These are phyloP conservation scores for Cladosporium sp. DNA, from an alignment of 2,329 filamentous ascomycete species.

Conservation along the genomic window DNA sequence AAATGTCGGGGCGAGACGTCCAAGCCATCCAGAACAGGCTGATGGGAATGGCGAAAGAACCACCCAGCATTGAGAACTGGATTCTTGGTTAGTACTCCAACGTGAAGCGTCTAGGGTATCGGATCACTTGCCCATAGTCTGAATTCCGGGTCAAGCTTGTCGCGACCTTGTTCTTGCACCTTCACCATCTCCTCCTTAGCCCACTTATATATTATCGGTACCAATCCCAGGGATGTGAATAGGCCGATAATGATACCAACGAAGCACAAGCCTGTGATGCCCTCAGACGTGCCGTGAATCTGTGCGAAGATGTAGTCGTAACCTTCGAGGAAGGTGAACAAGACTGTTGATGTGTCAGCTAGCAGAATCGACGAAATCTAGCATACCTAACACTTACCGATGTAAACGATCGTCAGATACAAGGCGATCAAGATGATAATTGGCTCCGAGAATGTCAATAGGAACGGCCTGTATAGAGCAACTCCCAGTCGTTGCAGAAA, in stretches of 20 bases:
- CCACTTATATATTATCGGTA: conserved; percentile 31
- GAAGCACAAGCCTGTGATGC: conserved; percentile 39
- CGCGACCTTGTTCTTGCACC: conserved; percentile 32
- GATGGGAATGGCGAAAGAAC: conserved; percentile 39
- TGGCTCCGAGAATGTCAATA: conserved; percentile 29
- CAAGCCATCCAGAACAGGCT: conserved; percentile 55
- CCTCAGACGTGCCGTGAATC: conserved; percentile 37
- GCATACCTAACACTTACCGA: not conserved
- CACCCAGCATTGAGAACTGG: conserved; percentile 40
- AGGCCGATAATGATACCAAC: conserved; percentile 13
- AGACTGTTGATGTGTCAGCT: conserved; percentile 27
- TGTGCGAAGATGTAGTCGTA: conserved; percentile 45
- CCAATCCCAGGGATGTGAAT: conserved; percentile 44
- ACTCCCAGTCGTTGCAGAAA: conserved; percentile 15
- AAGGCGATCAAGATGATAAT: conserved; percentile 43
- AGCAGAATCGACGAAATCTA: no score
- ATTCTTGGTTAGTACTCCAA: not conserved
- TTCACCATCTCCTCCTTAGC: conserved; percentile 38
- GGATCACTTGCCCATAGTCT: conserved; percentile 39
- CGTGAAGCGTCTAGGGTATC: not conserved
- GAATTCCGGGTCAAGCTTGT: conserved; percentile 25
- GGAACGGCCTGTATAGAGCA: conserved; percentile 14
- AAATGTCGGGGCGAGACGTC: conserved; percentile 30
- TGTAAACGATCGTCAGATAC: conserved; percentile 48
- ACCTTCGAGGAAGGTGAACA: conserved; percentile 51